Evolutionary conservation across 768 basidiomycete species (phyloP).

Genomic region (Phaeolepiota aurea): DNA sequence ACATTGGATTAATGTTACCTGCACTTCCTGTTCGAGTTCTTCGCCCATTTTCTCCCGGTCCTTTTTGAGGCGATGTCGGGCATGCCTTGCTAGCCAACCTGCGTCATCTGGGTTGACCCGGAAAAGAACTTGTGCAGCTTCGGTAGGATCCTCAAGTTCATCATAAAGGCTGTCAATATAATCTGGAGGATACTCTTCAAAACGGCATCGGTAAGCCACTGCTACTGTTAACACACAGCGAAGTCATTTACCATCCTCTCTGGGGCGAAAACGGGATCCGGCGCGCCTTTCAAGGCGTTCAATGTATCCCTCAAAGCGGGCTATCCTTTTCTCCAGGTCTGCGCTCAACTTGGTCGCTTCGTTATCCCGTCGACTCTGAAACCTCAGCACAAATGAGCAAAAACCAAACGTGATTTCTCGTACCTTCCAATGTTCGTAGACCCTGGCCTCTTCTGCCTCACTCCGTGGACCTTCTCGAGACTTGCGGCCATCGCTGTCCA

Average conservation of each 20-base stretch:
- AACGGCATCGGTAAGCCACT: slow-evolving; percentile 4
- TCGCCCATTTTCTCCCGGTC: slow-evolving; percentile 42
- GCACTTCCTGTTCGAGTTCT: slow-evolving; percentile 67
- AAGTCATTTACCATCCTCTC: slow-evolving; percentile 27
- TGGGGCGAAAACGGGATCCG: slow-evolving; percentile 31
- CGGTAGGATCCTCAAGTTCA: slow-evolving; percentile 49
- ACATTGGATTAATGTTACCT: slow-evolving; percentile 32
- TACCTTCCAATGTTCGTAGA: slow-evolving; percentile 68
- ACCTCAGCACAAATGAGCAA: neutral
- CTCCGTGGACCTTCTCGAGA: slow-evolving; percentile 53
- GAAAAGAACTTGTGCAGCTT: slow-evolving; percentile 33
- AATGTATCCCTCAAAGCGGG: slow-evolving; percentile 47
- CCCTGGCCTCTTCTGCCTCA: slow-evolving; percentile 57
- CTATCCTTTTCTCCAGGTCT: slow-evolving; percentile 48
- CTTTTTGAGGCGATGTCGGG: slow-evolving; percentile 35
- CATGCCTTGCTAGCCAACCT: slow-evolving; percentile 53
- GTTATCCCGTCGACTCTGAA: slow-evolving; percentile 47
- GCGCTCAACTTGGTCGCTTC: slow-evolving; percentile 51
- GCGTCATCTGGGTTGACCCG: slow-evolving; percentile 38
- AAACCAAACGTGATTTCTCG: slow-evolving; percentile 7
- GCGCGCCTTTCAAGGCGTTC: slow-evolving; percentile 58
- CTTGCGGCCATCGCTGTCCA: slow-evolving; percentile 40
- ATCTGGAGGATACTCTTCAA: slow-evolving; percentile 36
- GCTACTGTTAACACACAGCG: slow-evolving; percentile 1
- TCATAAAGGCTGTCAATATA: slow-evolving; percentile 52